Evolutionary conservation across 768 basidiomycete genomes (phyloP).

Genomic region (Sarcomyxa edulis): DNA sequence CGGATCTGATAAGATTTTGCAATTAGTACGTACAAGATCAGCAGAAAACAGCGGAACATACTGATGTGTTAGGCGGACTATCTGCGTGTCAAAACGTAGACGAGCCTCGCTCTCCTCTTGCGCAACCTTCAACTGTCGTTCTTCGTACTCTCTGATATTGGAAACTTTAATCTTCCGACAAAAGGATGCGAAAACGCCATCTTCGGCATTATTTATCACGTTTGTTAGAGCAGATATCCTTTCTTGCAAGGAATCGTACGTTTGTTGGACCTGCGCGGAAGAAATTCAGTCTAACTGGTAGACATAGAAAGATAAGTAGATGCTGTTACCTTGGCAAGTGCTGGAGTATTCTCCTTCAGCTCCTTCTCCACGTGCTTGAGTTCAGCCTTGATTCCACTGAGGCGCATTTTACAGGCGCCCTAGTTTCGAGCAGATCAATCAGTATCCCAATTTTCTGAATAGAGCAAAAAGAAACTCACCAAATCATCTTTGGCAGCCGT

Average conservation of each 20-base stretch:
- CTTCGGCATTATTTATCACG: conserved; percentile 74
- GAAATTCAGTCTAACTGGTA: background rate
- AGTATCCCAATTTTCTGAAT: background rate
- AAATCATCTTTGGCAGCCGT: conserved; percentile 78
- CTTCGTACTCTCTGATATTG: conserved; percentile 91
- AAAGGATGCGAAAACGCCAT: conserved; percentile 70
- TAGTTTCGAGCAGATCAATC: conserved; percentile 21
- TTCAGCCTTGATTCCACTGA: conserved; percentile 79
- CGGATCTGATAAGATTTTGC: conserved; percentile 40
- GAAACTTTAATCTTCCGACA: conserved; percentile 73
- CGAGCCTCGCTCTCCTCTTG: conserved; percentile 85
- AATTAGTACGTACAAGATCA: conserved; percentile 6
- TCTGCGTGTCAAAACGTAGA: conserved; percentile 79
- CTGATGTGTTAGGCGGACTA: conserved; percentile 84
- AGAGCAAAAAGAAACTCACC: conserved; percentile 34
- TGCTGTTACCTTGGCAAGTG: conserved; percentile 60
- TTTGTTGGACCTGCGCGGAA: conserved; percentile 42
- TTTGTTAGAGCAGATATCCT: conserved; percentile 50
- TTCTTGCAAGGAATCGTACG: conserved; percentile 45
- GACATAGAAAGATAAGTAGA: background rate
- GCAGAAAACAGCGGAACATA: conserved; percentile 27
- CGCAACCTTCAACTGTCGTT: conserved; percentile 81
- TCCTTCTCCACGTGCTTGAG: conserved; percentile 75
- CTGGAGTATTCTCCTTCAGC: conserved; percentile 59
- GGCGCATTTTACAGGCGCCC: conserved; percentile 71